Base-by-base conservation (phyloP, 2,329 filamentous ascomycete species). In the Monilinia fructicola region DNA sequence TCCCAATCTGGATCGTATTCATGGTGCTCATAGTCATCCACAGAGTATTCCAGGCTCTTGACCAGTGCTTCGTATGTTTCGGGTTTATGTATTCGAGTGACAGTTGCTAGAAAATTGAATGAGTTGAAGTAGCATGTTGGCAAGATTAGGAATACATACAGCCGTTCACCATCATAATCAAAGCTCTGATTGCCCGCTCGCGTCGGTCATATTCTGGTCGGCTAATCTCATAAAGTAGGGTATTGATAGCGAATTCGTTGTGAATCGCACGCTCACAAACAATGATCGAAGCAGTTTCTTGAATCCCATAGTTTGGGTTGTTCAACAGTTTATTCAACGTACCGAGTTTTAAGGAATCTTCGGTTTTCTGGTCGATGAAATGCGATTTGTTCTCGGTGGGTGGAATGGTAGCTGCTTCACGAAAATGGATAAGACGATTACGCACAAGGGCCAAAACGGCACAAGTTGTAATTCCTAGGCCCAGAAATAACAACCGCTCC, bases 301-400 rank as follows among this genome's bases (percentile, higher is more conserved):
- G 83, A 69, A 93, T 89, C 26, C 89, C 85, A 73, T 86, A 88
- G 76, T 88, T 94, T 68, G 89, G 89, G 76, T 90, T 90, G 62
- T 84, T 81, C 16, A 90, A 80, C 4, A 93, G 82, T 70, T 86
- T 89, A 62, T 87, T 81, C 12, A 93, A 80, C 0, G 90, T 93
- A 53, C 83, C 81, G 14, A 87, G 74, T 67, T 87, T 85, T 53
- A 93, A 81, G 2, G 89, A 85, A 74, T 92, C 89, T 74, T 93
- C 90, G 2, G 89, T 91, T 31, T 90, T 87, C 76, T 92, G 88
- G 18, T 87, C 90, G 70, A 92, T 90, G 75, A 91, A 90, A 71
- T 89, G 85, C 61, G 89, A 85, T 75, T 89, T 88, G 46, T 87
- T 87, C 68, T 87, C 85, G 48, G 81, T 75, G 46, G 86, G 84